Evolutionary conservation across 164 flowering plant species (phyloP).

Genomic region (Warburgia ugandensis): DNA sequence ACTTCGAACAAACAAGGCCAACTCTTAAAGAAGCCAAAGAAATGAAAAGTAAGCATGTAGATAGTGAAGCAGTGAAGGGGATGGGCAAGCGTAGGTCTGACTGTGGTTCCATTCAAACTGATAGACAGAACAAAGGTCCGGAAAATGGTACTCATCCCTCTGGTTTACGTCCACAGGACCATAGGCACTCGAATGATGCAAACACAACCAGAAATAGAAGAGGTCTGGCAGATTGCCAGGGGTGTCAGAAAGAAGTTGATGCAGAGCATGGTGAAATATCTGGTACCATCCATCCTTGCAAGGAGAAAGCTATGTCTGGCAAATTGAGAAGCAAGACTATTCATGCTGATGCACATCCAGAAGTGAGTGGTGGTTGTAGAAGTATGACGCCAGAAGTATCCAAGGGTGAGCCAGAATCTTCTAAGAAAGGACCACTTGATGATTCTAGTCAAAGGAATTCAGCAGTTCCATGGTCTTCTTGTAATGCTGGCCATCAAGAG

Average conservation of each 20-base stretch:
- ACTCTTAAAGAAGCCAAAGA: conserved; percentile 15
- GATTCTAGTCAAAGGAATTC: conserved; percentile 10
- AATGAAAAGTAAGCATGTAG: conserved; percentile 13
- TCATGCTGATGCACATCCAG: conserved; percentile 7
- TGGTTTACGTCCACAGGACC: conserved; percentile 13
- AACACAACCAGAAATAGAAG: conserved; percentile 5
- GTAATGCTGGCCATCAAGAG: conserved; percentile 14
- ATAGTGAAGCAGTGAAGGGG: background rate
- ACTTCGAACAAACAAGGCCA: conserved; percentile 8
- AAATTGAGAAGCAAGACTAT: conserved; percentile 11
- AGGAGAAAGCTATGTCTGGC: conserved; percentile 12
- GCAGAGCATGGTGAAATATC: background rate
- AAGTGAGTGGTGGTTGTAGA: conserved; percentile 8
- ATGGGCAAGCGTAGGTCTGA: conserved; percentile 1
- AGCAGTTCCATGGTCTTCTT: conserved; percentile 14
- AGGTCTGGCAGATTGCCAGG: background rate
- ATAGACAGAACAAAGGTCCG: conserved; percentile 5
- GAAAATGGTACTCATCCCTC: conserved; percentile 10
- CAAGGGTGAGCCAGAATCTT: conserved; percentile 12
- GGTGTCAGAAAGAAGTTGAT: background rate
- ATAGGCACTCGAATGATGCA: conserved; percentile 11
- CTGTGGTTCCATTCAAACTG: conserved; percentile 2
- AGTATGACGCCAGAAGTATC: conserved; percentile 3
- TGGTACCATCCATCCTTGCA: background rate
- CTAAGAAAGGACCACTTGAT: conserved; percentile 7